Evolutionary conservation across 176 grass and related monocot genomes (phyloP).

Genomic region (Phoenix roebelenii): DNA sequence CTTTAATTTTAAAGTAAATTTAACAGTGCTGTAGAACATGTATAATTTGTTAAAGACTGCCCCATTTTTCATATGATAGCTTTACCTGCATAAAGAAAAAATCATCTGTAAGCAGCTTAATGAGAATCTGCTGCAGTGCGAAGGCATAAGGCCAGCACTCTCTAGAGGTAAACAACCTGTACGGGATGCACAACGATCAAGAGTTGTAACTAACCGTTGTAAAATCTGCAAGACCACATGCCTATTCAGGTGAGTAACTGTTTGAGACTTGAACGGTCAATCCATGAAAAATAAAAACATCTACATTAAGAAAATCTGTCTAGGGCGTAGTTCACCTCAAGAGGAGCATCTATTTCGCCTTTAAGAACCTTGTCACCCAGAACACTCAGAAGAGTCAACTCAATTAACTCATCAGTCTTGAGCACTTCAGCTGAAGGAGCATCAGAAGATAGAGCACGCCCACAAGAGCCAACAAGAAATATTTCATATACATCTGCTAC

Average conservation of each 20-base stretch:
- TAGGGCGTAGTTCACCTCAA: constrained; percentile 41
- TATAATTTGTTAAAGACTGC: no score
- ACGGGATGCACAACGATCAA: constrained; percentile 93
- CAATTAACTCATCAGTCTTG: constrained; percentile 79
- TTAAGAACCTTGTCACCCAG: constrained; percentile 73
- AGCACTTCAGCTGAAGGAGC: constrained; percentile 47
- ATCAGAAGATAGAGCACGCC: constrained; percentile 74
- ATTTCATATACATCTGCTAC: constrained; percentile 94
- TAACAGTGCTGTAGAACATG: no score
- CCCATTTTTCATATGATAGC: not conserved
- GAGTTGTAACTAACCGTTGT: constrained; percentile 78
- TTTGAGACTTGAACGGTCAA: no score
- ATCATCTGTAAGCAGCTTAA: constrained; percentile 88
- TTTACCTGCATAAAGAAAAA: constrained; percentile 93
- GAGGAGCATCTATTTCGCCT: constrained; percentile 66
- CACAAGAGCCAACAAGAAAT: constrained; percentile 97
- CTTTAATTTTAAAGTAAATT: no score
- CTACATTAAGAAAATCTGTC: no score
- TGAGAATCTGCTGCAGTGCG: constrained; percentile 90
- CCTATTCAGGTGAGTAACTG: no score
- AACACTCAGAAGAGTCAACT: constrained; percentile 81
- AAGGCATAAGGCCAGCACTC: constrained; percentile 81
- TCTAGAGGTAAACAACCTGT: constrained; percentile 87
- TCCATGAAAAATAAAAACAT: no score
- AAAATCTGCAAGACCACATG: constrained; percentile 50